phyloP scores from a whole-genome alignment of 345 rosid genomes.

The Angophora floribunda region DNA sequence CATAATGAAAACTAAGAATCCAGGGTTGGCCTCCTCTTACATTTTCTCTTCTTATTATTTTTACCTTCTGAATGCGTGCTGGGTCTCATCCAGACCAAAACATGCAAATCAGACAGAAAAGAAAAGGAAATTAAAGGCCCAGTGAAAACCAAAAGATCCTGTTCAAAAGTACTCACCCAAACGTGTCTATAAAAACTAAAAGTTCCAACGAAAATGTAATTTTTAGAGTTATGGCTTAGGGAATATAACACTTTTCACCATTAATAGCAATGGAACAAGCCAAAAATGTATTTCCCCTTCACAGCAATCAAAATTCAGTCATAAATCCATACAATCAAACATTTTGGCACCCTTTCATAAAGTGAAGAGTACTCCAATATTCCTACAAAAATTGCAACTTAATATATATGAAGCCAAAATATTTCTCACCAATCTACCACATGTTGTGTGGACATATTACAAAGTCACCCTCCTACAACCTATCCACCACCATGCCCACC shows the following conservation, averaged over 20 bases:
- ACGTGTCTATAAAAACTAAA: not conserved
- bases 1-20: not conserved
- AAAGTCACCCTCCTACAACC: not conserved
- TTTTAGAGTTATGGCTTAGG: not conserved
- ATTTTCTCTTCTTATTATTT: not conserved
- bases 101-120: not conserved
- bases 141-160: not conserved
- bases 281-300: not conserved
- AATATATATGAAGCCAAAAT: not conserved
- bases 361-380: not conserved
- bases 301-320: not conserved
- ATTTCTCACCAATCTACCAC: not conserved
- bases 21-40: not conserved
- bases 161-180: not conserved
- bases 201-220: not conserved
- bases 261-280: not conserved
- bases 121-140: not conserved
- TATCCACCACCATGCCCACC: not conserved
- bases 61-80: not conserved
- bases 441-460: not conserved
- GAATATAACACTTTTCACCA: not conserved
- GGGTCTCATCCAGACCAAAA: not conserved
- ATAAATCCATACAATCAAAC: not conserved
- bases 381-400: not conserved
- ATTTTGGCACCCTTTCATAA: not conserved